A percentile compares a stretch with the other conserved stretches of the same genome.
Evolutionary conservation across 345 rosid genomes (phyloP).

Genomic region (Geranium rotundifolium): DNA sequence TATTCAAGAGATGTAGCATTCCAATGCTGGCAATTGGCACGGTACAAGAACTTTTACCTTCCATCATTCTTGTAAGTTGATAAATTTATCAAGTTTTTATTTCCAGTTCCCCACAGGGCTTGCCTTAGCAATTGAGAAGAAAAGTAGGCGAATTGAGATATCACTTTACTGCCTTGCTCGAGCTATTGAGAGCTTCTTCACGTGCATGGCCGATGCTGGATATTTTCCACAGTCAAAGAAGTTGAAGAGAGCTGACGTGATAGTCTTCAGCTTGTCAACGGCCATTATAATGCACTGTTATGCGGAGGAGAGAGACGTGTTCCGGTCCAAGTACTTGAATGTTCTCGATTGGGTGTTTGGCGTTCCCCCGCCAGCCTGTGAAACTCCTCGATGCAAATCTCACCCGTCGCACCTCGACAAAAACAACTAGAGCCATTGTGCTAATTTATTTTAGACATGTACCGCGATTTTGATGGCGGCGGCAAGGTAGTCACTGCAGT

Average conservation of each 20-base stretch:
- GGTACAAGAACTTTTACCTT: slow-evolving; percentile 23
- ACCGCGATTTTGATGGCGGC: neutral
- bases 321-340: slow-evolving; percentile 80
- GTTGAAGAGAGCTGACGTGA: slow-evolving; percentile 73
- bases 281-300: slow-evolving; percentile 92
- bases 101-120: slow-evolving; percentile 77
- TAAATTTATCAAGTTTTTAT: no score
- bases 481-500: no score
- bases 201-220: slow-evolving; percentile 55
- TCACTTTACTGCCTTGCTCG: slow-evolving; percentile 96
- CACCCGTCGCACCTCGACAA: neutral
- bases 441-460: neutral
- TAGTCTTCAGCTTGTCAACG: slow-evolving; percentile 69
- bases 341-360: slow-evolving; percentile 96
- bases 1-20: slow-evolving; percentile 54
- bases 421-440: neutral
- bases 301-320: slow-evolving; percentile 88
- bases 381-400: slow-evolving; percentile 39
- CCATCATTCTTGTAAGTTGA: neutral
- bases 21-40: slow-evolving; percentile 78
- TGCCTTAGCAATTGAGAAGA: slow-evolving; percentile 82
- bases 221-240: slow-evolving; percentile 44
- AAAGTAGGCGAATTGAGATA: slow-evolving; percentile 82
- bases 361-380: slow-evolving; percentile 55
- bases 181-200: slow-evolving; percentile 86